phyloP scores from a whole-genome alignment of 177 flowering plant species.

The Vitis hybrid region DNA sequence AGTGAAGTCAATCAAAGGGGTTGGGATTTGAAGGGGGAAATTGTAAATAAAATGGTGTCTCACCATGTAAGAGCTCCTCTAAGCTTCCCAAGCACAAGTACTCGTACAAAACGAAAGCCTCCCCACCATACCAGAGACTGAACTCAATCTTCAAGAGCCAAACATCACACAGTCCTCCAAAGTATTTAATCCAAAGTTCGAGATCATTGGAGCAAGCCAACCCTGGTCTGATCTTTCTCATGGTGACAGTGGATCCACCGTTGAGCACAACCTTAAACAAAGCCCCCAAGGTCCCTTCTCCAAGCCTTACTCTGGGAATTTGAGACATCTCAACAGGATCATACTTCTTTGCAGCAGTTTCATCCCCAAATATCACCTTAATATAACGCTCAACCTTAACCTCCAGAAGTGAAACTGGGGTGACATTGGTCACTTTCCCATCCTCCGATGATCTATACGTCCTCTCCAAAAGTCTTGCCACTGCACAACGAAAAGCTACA shows the following conservation, averaged over 20 bases:
- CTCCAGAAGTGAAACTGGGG: constrained; percentile 25
- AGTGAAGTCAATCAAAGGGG: not conserved
- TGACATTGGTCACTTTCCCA: constrained; percentile 12
- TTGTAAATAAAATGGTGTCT: not conserved
- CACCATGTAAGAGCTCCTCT: constrained; percentile 33
- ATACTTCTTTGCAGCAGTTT: not conserved
- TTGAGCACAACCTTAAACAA: constrained; percentile 27
- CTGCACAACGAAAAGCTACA: not conserved
- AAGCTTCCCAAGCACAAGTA: constrained; percentile 28
- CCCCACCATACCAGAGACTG: constrained; percentile 29
- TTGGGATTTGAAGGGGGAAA: not conserved
- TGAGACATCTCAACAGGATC: constrained; percentile 20
- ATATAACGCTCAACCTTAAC: constrained; percentile 19
- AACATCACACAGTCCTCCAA: constrained; percentile 12
- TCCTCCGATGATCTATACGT: not conserved
- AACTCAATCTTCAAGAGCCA: constrained; percentile 17
- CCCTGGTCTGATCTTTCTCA: constrained; percentile 14
- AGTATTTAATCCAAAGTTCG: constrained; percentile 23
- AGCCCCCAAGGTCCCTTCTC: constrained; percentile 27
- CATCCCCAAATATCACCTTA: constrained; percentile 17
- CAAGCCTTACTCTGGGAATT: constrained; percentile 20
- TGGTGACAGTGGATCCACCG: constrained; percentile 15
- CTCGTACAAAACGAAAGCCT: constrained; percentile 25
- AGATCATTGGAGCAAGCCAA: constrained; percentile 3
- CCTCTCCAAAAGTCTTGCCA: no score